A percentile compares a stretch with the other conserved stretches of the same genome.
These are phyloP conservation scores for Fraxinus latifolia DNA, from an alignment of 305 asterid species.

Conservation along the genomic window DNA sequence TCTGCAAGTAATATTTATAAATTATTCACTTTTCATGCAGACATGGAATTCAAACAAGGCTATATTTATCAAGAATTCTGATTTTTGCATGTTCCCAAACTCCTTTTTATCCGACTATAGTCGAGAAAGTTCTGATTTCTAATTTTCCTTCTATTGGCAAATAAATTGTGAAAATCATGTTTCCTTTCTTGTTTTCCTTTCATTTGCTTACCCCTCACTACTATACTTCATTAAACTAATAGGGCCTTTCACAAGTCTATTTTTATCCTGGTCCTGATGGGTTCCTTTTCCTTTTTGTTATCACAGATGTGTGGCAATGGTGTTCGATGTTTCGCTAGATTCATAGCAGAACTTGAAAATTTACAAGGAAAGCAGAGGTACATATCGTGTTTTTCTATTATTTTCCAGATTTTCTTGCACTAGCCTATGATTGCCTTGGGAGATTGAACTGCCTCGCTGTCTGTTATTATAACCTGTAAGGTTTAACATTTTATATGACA, in stretches of 20 bases:
- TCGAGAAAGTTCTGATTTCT: background rate
- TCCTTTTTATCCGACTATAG: background rate
- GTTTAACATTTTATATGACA: background rate
- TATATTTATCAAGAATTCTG: background rate
- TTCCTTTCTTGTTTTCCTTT: background rate
- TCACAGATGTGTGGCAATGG: conserved; percentile 98
- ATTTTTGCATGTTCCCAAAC: background rate
- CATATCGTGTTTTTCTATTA: background rate
- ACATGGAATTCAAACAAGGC: background rate
- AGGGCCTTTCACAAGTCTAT: background rate
- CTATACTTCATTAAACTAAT: background rate
- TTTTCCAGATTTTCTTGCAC: background rate
- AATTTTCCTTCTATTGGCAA: background rate
- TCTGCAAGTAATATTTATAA: background rate
- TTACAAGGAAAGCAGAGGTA: conserved; percentile 73
- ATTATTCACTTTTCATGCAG: background rate
- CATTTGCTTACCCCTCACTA: background rate
- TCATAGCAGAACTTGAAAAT: conserved; percentile 70
- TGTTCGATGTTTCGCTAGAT: conserved; percentile 91
- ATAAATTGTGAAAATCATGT: background rate
- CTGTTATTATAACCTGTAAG: background rate
- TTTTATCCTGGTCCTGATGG: background rate
- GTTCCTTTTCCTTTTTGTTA: conserved; percentile 17
- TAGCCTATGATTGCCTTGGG: background rate
- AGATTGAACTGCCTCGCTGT: background rate